Conservation (phyloP, 176 grass and related monocot genomes). For the Neostapfia colusana region DNA sequence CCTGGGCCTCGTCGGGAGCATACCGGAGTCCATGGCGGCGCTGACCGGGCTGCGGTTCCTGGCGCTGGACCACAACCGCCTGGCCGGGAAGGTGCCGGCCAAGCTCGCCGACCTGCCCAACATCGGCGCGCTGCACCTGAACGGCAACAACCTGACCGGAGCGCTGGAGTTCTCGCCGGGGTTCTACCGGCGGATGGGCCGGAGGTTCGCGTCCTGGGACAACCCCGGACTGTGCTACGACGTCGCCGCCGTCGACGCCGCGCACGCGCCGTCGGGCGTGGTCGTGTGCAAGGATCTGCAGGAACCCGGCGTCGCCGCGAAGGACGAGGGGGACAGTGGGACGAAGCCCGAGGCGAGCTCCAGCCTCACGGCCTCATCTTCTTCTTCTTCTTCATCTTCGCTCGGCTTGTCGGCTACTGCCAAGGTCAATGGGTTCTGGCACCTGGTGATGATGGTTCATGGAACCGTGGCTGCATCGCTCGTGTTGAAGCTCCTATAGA, state of each 20-base stretch:
- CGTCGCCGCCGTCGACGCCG: conserved; percentile 12
- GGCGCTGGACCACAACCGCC: conserved; percentile 71
- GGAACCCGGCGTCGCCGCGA: conserved; percentile 8
- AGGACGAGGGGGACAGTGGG: conserved; percentile 6
- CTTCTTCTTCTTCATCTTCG: conserved; percentile 18
- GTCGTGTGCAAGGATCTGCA: conserved; percentile 53
- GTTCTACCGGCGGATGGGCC: conserved; percentile 78
- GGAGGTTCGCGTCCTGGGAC: conserved; percentile 87
- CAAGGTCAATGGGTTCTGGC: conserved; percentile 31
- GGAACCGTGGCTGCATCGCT: conserved; percentile 18
- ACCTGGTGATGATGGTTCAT: conserved; percentile 36
- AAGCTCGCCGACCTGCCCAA: conserved; percentile 54
- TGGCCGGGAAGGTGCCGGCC: conserved; percentile 55
- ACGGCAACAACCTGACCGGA: conserved; percentile 82
- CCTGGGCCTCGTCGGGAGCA: conserved; percentile 41
- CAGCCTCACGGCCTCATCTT: conserved; percentile 34
- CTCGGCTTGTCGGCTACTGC: conserved; percentile 8
- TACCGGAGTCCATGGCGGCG: conserved; percentile 60
- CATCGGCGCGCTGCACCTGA: conserved; percentile 81
- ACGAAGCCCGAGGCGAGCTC: conserved; percentile 56
- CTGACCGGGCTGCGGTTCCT: conserved; percentile 66
- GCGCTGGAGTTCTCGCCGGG: conserved; percentile 54
- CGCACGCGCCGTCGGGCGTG: conserved; percentile 38
- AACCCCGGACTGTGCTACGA: conserved; percentile 77
- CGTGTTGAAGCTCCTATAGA: conserved; percentile 44